phyloP scores from a whole-genome alignment of 768 basidiomycete genomes.

The Hebeloma cylindrosporum region DNA sequence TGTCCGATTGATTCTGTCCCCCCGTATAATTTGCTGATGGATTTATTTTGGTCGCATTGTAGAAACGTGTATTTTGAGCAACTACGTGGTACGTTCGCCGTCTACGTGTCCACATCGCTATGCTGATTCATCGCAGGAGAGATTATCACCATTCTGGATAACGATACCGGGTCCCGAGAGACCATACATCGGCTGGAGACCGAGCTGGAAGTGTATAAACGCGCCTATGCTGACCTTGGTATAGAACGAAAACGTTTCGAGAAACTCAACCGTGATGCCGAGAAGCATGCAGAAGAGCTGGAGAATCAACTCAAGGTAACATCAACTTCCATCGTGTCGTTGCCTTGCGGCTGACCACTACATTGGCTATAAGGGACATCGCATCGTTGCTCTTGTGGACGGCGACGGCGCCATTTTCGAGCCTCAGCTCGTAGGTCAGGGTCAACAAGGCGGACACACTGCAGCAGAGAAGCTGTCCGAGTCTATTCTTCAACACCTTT shows the following conservation, averaged over 20 bases:
- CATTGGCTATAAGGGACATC: constrained; percentile 35
- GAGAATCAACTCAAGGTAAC: constrained; percentile 42
- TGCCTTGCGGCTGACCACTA: not conserved
- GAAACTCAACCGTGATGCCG: constrained; percentile 33
- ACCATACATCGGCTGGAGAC: constrained; percentile 37
- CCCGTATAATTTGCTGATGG: not conserved
- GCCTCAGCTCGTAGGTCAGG: constrained; percentile 49
- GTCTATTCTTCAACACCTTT: constrained; percentile 37
- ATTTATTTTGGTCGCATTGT: not conserved
- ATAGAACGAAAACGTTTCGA: constrained; percentile 35
- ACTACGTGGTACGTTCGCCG: constrained; percentile 36
- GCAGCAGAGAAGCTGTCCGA: constrained; percentile 53
- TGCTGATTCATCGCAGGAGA: constrained; percentile 30
- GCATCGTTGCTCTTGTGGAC: constrained; percentile 56
- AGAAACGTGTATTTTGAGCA: constrained; percentile 36
- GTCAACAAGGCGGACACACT: constrained; percentile 55
- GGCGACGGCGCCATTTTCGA: constrained; percentile 67
- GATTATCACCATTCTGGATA: constrained; percentile 35
- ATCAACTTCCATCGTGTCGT: not conserved
- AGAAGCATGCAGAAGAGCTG: constrained; percentile 39
- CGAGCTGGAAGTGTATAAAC: constrained; percentile 44
- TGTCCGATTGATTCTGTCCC: not conserved
- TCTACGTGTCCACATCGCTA: not conserved
- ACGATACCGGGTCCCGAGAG: constrained; percentile 30
- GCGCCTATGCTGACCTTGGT: constrained; percentile 39